These are phyloP conservation scores for Puccinellia tenuiflora DNA, from an alignment of 176 grass and related monocot genomes.

Conservation along the genomic window DNA sequence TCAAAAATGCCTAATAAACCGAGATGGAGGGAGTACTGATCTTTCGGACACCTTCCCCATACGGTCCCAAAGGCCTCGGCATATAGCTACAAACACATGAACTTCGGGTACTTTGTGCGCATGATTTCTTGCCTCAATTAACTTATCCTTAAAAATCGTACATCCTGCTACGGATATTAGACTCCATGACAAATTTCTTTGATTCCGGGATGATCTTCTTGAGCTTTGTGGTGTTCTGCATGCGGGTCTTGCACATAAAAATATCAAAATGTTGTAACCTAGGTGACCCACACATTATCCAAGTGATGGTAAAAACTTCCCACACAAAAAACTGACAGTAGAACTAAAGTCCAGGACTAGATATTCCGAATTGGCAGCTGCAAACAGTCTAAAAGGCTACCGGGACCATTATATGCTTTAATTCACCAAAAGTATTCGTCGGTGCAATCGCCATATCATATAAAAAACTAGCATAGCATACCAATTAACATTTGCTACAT, in stretches of 20 bases:
- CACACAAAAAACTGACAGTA: background rate
- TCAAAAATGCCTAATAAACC: no score
- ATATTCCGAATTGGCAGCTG: background rate
- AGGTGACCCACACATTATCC: background rate
- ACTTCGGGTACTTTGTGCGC: conserved; percentile 71
- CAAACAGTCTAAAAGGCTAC: conserved; percentile 1
- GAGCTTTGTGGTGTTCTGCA: conserved; percentile 77
- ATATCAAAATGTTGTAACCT: conserved; percentile 5
- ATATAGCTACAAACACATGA: conserved; percentile 77
- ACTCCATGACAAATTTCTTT: conserved; percentile 70
- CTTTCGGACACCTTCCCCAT: conserved; percentile 67
- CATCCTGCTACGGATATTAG: conserved; percentile 89
- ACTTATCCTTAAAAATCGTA: conserved; percentile 64
- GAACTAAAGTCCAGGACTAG: background rate
- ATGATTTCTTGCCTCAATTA: conserved; percentile 73
- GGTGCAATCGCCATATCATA: background rate
- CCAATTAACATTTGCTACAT: background rate
- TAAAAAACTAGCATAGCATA: background rate
- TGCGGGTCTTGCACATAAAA: conserved; percentile 60
- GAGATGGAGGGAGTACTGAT: no score
- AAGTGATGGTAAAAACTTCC: background rate
- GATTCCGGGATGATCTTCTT: conserved; percentile 95
- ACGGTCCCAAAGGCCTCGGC: conserved; percentile 84
- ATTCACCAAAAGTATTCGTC: background rate
- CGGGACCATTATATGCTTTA: background rate